A percentile compares a stretch with the other conserved stretches of the same genome.
Evolutionary conservation across 345 rosid genomes (phyloP).

Genomic region (Physaria fendleri): DNA sequence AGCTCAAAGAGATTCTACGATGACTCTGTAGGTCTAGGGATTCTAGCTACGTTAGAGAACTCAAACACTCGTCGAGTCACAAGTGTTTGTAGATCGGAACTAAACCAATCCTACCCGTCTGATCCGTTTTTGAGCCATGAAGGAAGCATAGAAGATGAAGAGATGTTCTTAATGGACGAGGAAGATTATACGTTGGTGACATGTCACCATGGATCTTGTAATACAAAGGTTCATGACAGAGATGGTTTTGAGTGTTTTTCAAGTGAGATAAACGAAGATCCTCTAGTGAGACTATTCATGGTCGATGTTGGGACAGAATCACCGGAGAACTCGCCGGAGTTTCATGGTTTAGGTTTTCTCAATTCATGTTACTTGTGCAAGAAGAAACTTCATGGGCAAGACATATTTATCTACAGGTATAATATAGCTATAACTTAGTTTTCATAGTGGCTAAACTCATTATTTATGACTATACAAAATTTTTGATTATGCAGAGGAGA

Average conservation of each 20-base stretch:
- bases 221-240: conserved; percentile 45
- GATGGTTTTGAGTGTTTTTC: conserved; percentile 31
- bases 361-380: conserved; percentile 56
- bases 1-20: conserved; percentile 39
- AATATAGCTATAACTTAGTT: no score
- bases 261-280: conserved; percentile 11
- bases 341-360: conserved; percentile 41
- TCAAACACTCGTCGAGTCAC: conserved; percentile 21
- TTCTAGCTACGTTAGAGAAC: conserved; percentile 70
- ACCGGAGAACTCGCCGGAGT: conserved; percentile 27
- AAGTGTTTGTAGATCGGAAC: conserved; percentile 26
- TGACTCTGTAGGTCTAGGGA: conserved; percentile 77
- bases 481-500: conserved; percentile 64
- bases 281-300: conserved; percentile 6
- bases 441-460: no score
- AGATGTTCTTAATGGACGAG: conserved; percentile 47
- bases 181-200: conserved; percentile 59
- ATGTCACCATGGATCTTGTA: conserved; percentile 38
- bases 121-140: conserved; percentile 32
- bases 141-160: conserved; percentile 33
- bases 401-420: conserved; percentile 90
- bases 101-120: conserved; percentile 26
- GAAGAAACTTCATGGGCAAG: conserved; percentile 66
- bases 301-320: conserved; percentile 22
- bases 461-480: no score